Evolutionary conservation across 352 stramenopile species (phyloP), one percentile per base, ranked within the genome.

Genomic region (Phytopythium mirpurense): DNA sequence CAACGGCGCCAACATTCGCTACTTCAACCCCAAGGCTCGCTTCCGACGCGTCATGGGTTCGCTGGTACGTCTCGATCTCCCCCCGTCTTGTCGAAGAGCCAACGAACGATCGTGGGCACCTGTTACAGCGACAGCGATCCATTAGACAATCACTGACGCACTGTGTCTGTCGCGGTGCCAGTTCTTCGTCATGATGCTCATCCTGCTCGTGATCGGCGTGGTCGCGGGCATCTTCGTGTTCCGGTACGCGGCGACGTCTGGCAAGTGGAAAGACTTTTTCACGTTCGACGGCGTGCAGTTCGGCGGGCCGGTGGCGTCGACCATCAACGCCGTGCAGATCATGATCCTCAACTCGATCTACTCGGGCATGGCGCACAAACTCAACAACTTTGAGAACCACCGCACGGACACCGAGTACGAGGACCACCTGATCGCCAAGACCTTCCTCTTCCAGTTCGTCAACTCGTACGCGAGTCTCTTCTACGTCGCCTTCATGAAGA

Each of bases 331-430:
- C 26, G 65, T 91, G 7, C 81, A 91, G 59, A 91, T 91, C 59
- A 88, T 87, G 74, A 60, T 91, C 3, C 72, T 91, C 62, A 91
- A 88, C 69, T 78, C 68, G 35, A 61, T 91, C 27, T 91, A 91
- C 59, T 80, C 67, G 18, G 69, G 67, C 4, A 63, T 91, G 24
- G 76, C 81, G 6, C 57, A 69, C 26, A 72, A 70, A n/a, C 65
- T 91, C 35, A 91, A 91, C 57, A 69, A 76, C 23, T 88, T 65
- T 19, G 96, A 99, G 62, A 99, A 98, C 72, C 96, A 99, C 62
- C 82, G 93, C 54, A 99, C 96, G 0, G 94, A 99, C 62, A 97
- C 93, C 2, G 88, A 98, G 61, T 98, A 96, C 70, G 83, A 98
- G 62, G 95, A 98, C 55, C 78, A 97, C 52, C 55, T 93, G 59